phyloP scores from a whole-genome alignment of 768 basidiomycete genomes.

The Ramaria sp. region DNA sequence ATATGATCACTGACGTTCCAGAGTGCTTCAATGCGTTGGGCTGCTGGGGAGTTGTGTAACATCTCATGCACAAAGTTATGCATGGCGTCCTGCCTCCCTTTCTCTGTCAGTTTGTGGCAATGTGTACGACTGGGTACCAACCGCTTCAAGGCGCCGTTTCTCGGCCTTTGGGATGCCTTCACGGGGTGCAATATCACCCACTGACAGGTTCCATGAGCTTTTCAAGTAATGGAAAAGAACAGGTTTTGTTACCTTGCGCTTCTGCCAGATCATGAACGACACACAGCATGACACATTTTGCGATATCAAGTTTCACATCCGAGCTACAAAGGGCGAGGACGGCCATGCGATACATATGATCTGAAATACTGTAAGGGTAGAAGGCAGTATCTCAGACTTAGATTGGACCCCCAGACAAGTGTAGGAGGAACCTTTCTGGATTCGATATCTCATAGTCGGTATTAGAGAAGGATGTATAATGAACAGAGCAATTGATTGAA shows the following conservation, averaged over 20 bases:
- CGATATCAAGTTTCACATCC: conserved; percentile 56
- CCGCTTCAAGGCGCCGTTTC: conserved; percentile 69
- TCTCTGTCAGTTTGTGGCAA: neutral
- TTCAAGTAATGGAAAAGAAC: neutral
- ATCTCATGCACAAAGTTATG: conserved; percentile 81
- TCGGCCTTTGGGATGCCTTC: conserved; percentile 78
- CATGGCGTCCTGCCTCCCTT: conserved; percentile 64
- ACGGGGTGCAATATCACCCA: conserved; percentile 88
- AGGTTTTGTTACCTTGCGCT: conserved; percentile 55
- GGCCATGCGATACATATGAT: conserved; percentile 98
- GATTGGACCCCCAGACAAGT: neutral
- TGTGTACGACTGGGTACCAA: conserved; percentile 19
- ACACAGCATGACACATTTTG: conserved; percentile 83
- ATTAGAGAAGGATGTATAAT: neutral
- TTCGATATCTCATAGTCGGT: conserved; percentile 49
- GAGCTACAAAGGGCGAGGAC: conserved; percentile 84
- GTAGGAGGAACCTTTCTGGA: conserved; percentile 60
- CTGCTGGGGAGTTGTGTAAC: conserved; percentile 66
- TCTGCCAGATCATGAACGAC: conserved; percentile 94
- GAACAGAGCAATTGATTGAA: conserved; percentile 7
- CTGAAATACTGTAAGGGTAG: conserved; percentile 55
- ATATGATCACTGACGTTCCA: conserved; percentile 48
- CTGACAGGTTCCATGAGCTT: conserved; percentile 25
- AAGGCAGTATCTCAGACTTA: neutral
- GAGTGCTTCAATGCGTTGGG: conserved; percentile 52